Base-by-base conservation (phyloP, 805 yeast genomes). In the Saturnispora saitoi region DNA sequence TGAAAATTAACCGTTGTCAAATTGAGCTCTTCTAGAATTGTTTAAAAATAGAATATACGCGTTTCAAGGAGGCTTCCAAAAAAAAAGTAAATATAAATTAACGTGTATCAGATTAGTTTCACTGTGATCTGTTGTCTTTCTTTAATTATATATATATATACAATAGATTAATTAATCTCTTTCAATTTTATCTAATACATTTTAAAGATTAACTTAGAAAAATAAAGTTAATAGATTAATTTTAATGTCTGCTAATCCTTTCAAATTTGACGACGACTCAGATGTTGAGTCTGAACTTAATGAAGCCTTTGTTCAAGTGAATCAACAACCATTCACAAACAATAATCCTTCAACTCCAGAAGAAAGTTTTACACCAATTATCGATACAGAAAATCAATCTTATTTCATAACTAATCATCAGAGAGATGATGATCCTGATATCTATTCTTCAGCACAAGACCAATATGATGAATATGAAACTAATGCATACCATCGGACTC, bases 191-290 rank as follows among this genome's bases (percentile, higher is more conserved):
- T n/a, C n/a, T n/a, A n/a, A n/a, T n/a, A n/a, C n/a, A n/a, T n/a
- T n/a, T n/a, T n/a, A n/a, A n/a, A n/a, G n/a, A n/a, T n/a, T n/a
- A n/a, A n/a, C n/a, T n/a, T 24, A 24, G 2, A 24, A 9, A 24
- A 24, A 24, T 6, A 9, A 24, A 6, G 5, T 9, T 9, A 24
- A 24, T 24, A 2, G 9, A 6, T 24, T 24, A 6, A 24, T 24
- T 24, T 15, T 17, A 14, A 46, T 46, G 48, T 15, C 43, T 6
- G 44, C 30, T 15, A 46, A 46, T 26, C 48, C 48, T n/a, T 46
- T 46, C 14, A 37, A 39, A 14, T 46, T 46, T 40, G 48, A 39
- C 32, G 38, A 36, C 10, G 39, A 43, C 12, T 34, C 40, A 34
- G 31, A 32, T 20, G 22, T 34, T 10, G 47, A 32, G 20, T 34